phyloP scores from a whole-genome alignment of 1,284 basidiomycete genomes.

The Ceratobasidium papillatum region DNA sequence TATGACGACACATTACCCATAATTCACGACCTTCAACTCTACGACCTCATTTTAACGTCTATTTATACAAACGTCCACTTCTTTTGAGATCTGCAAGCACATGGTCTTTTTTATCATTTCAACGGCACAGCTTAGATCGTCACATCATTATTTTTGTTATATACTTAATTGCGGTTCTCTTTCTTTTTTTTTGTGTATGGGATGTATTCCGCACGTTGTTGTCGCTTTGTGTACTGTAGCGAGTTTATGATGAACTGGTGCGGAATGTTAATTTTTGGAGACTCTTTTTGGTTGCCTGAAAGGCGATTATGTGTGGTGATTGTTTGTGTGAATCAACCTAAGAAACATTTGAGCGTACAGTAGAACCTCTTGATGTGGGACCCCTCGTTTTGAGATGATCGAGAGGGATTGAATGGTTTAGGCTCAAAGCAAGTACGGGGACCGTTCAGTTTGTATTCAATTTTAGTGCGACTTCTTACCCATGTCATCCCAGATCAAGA shows the following conservation, averaged over 20 bases:
- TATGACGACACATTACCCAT: not conserved
- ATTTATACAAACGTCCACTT: not conserved
- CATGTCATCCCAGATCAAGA: too few species aligned
- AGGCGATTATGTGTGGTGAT: not conserved
- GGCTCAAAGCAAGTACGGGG: too few species aligned
- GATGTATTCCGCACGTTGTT: constrained; percentile 2
- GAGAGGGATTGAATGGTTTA: not conserved
- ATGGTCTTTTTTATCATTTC: not conserved
- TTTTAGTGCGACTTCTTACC: too few species aligned
- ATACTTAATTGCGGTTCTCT: constrained; percentile 9
- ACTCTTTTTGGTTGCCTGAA: not conserved
- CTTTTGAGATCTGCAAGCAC: not conserved
- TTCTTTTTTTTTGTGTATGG: not conserved
- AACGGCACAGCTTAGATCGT: constrained; percentile 16
- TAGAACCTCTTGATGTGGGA: too few species aligned
- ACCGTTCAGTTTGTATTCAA: too few species aligned
- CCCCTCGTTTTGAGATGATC: not conserved
- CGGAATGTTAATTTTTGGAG: constrained; percentile 14
- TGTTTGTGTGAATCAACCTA: not conserved
- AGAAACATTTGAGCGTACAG: too few species aligned
- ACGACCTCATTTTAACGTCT: constrained; percentile 1
- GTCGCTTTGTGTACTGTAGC: not conserved
- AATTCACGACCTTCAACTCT: not conserved
- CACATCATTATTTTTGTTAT: constrained; percentile 15
- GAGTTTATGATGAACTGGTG: constrained; percentile 5